Percentiles rank a stretch among this genome's conserved stretches.
These are phyloP conservation scores for Aegilops bicornis DNA, from an alignment of 176 grass and related monocot genomes.

Conservation along the genomic window DNA sequence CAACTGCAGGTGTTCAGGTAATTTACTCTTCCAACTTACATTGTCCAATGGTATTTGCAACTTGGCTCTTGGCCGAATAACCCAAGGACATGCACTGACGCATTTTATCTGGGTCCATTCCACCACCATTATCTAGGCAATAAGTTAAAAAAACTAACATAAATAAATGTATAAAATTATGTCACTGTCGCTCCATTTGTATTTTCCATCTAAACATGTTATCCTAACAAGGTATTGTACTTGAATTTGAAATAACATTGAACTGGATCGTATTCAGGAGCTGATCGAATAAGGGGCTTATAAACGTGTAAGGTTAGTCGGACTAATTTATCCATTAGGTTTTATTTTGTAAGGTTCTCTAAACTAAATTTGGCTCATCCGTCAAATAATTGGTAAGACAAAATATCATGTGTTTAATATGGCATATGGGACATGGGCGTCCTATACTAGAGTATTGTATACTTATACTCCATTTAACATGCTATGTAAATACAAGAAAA, in stretches of 20 bases:
- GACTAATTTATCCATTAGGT: neutral
- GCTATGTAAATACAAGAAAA: neutral
- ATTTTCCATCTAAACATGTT: slow-evolving; percentile 7
- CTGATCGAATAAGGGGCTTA: slow-evolving; percentile 9
- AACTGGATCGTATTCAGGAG: neutral
- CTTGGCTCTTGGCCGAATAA: slow-evolving; percentile 89
- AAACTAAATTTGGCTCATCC: neutral
- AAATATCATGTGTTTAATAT: neutral
- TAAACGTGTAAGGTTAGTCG: slow-evolving; percentile 5
- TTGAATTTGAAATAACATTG: slow-evolving; percentile 5
- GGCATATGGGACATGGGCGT: neutral
- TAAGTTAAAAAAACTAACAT: slow-evolving; percentile 19
- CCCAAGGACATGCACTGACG: slow-evolving; percentile 98
- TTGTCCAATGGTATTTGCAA: slow-evolving; percentile 89
- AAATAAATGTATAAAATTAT: neutral
- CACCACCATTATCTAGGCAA: slow-evolving; percentile 79
- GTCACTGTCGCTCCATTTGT: neutral
- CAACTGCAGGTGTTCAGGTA: slow-evolving; percentile 10
- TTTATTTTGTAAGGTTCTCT: slow-evolving; percentile 12
- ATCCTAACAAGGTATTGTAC: neutral
- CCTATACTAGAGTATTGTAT: neutral
- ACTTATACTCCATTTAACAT: neutral
- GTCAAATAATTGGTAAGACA: neutral
- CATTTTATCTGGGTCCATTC: slow-evolving; percentile 97
- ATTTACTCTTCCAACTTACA: slow-evolving; percentile 58